These are phyloP conservation scores for Blastobotrys terrestris DNA, from an alignment of 805 yeast genomes.

Conservation along the genomic window DNA sequence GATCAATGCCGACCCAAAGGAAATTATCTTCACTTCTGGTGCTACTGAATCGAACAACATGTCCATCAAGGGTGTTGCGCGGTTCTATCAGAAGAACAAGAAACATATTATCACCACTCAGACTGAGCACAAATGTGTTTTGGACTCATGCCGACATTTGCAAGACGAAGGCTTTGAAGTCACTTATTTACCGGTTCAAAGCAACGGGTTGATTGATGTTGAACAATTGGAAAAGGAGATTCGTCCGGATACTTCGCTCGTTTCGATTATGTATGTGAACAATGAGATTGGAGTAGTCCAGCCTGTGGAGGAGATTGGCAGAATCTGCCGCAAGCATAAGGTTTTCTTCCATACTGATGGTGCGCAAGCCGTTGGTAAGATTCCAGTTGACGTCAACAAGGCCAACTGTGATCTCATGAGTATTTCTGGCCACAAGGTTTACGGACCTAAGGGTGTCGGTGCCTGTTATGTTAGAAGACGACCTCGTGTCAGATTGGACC, in stretches of 20 bases:
- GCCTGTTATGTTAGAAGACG: slow-evolving; percentile 94
- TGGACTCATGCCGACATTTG: slow-evolving; percentile 90
- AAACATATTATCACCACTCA: slow-evolving; percentile 92
- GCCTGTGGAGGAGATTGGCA: slow-evolving; percentile 91
- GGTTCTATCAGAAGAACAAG: slow-evolving; percentile 85
- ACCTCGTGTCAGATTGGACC: slow-evolving; percentile 95
- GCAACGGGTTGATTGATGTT: slow-evolving; percentile 73
- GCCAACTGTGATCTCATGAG: slow-evolving; percentile 91
- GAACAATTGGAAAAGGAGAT: slow-evolving; percentile 76
- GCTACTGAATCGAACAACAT: slow-evolving; percentile 97
- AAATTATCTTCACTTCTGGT: slow-evolving; percentile 93
- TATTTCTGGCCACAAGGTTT: slow-evolving; percentile 91
- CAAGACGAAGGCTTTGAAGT: slow-evolving; percentile 97
- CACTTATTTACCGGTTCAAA: slow-evolving; percentile 79
- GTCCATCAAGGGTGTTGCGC: slow-evolving; percentile 91
- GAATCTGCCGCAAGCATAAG: slow-evolving; percentile 76
- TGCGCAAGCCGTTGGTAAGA: slow-evolving; percentile 96
- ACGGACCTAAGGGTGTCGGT: slow-evolving; percentile 98
- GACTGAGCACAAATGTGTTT: slow-evolving; percentile 98
- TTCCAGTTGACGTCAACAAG: slow-evolving; percentile 86
- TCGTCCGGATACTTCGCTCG: slow-evolving; percentile 84
- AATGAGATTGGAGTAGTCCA: slow-evolving; percentile 98
- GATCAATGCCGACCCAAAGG: slow-evolving; percentile 92
- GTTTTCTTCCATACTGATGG: slow-evolving; percentile 96
- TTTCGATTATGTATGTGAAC: slow-evolving; percentile 94